phyloP scores from a whole-genome alignment of 225 moss, liverwort and hornwort genomes.

The Thuidium tamariscinum region DNA sequence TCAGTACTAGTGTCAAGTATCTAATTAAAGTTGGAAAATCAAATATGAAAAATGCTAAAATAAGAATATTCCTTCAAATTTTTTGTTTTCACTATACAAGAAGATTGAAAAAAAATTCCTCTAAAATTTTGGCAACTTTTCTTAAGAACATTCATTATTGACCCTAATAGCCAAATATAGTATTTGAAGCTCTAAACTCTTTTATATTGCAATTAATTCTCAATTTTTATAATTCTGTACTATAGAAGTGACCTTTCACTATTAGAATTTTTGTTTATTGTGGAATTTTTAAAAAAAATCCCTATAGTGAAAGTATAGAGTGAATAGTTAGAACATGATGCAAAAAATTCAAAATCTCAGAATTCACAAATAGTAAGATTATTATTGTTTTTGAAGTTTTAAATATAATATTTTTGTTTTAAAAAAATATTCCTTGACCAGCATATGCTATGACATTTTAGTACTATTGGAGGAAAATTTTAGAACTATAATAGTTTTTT shows the following conservation, averaged over 20 bases:
- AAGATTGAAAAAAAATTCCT: neutral
- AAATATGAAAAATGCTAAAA: neutral
- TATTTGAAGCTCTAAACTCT: neutral
- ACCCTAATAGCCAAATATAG: accelerated
- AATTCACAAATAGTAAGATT: neutral
- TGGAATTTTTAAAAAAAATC: neutral
- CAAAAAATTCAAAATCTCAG: neutral
- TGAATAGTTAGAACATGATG: neutral
- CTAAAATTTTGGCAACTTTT: neutral
- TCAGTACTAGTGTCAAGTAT: accelerated
- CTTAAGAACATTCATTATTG: accelerated
- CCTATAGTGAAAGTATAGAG: neutral
- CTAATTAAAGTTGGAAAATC: too few relatives aligned
- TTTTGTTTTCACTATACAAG: accelerated
- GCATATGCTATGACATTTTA: too few relatives aligned
- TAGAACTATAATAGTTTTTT: neutral
- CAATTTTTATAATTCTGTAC: neutral
- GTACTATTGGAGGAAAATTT: neutral
- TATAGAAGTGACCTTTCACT: neutral
- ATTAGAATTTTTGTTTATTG: accelerated
- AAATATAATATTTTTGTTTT: too few relatives aligned
- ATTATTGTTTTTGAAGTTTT: too few relatives aligned
- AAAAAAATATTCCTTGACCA: too few relatives aligned
- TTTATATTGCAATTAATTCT: neutral
- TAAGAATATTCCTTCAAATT: neutral